These are phyloP conservation scores for Trichosporon faecale DNA, from an alignment of 1,284 basidiomycete species.

Conservation along the genomic window DNA sequence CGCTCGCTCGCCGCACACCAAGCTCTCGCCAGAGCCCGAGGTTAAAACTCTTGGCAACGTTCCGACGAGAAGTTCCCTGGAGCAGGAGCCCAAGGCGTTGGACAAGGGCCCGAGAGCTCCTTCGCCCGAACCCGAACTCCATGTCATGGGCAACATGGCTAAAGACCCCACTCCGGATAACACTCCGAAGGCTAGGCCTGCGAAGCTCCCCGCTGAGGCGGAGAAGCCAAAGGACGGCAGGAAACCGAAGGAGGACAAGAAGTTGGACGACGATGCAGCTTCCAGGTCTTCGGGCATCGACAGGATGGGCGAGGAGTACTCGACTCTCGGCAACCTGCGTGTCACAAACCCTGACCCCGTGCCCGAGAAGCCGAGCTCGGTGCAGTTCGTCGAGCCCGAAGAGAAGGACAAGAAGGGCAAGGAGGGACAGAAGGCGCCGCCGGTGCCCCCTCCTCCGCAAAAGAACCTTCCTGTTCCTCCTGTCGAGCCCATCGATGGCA, in stretches of 20 bases:
- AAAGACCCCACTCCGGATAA: neutral
- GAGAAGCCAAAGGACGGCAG: neutral
- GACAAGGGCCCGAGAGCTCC: neutral
- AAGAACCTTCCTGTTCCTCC: neutral
- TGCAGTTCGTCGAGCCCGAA: conserved; percentile 1
- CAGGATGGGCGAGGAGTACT: neutral
- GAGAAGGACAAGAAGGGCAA: neutral
- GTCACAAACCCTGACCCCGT: neutral
- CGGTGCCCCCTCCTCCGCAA: neutral
- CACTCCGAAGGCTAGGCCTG: neutral
- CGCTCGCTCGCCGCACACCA: neutral
- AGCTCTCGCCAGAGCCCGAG: neutral
- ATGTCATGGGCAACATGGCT: neutral
- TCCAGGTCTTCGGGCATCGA: neutral
- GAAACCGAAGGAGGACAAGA: neutral
- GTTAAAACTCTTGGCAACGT: neutral
- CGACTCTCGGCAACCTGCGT: neutral
- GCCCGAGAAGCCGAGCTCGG: neutral
- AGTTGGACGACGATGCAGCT: neutral
- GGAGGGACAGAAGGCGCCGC: neutral
- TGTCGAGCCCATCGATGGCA: conserved; percentile 1
- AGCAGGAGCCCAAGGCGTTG: neutral
- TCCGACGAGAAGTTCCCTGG: neutral
- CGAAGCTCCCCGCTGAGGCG: neutral
- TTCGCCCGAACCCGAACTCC: neutral